Base-by-base conservation (phyloP, 2,329 filamentous ascomycete species). In the Neofusicoccum ribis region DNA sequence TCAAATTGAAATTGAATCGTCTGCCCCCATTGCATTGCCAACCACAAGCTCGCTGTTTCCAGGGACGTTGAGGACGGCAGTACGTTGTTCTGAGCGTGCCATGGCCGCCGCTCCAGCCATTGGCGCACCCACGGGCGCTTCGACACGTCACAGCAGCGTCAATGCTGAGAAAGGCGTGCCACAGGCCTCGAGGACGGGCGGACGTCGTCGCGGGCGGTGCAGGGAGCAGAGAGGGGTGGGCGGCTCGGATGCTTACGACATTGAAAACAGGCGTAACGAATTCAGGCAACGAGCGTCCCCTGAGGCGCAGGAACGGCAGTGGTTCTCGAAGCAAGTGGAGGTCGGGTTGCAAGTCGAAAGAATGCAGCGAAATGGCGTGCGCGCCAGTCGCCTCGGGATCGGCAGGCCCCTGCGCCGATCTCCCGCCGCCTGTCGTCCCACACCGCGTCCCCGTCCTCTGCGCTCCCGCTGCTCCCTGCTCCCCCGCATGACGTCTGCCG, bases 371-470 rank as follows among this genome's bases (percentile, higher is more conserved):
- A 44, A 59, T 59, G 17, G 54, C 54, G 54, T 59, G 54, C 54
- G 54, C 39, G 39, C 39, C 41, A 17, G 54, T 6, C 37, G 37
- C 14, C 20, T 39, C 23, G 39, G 39, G 54, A 59, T 59, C 54
- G 54, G 54, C 54, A 5, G 23, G n/a, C 23, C 39, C 54, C 54
- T 34, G 54, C 23, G 54, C 39, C 54, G 54, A 59, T 59, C 54
- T 59, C 54, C 54, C 54, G 54, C 27, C 54, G 37, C 39, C 23
- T 23, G 23, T 23, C 23, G 23, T 23, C 23, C 23, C 23, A 23
- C 23, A 23, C 23, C 3, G 23, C 3, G 23, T 23, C 23, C 39
- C 39, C 12, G 39, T n/a, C 2, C 9, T 14, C 14, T 41, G 12
- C 23, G 27, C 23, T 44, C 39, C 14, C 23, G 11, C 17, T 20